These are phyloP conservation scores for Tephrocybe rancida DNA, from an alignment of 768 basidiomycete genomes.

Conservation along the genomic window DNA sequence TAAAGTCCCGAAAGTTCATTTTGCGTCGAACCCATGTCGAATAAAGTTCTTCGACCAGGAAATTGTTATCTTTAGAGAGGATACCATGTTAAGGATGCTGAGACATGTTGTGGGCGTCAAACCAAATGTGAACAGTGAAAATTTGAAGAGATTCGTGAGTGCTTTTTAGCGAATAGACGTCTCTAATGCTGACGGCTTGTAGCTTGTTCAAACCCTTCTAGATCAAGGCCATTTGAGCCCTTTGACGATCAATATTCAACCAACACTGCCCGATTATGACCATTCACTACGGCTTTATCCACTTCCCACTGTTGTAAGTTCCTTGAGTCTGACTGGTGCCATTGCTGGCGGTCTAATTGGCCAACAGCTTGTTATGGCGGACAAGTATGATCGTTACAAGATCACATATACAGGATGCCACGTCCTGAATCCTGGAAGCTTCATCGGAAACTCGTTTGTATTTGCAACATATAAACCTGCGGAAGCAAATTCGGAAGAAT, in stretches of 20 bases:
- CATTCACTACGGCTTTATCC: slow-evolving; percentile 93
- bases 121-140: slow-evolving; percentile 72
- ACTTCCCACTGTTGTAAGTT: slow-evolving; percentile 83
- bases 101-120: slow-evolving; percentile 91
- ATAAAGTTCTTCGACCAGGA: slow-evolving; percentile 96
- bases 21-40: slow-evolving; percentile 91
- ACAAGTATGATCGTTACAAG: slow-evolving; percentile 95
- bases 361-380: slow-evolving; percentile 92
- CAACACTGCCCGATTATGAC: slow-evolving; percentile 87
- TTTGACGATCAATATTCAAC: slow-evolving; percentile 80
- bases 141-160: slow-evolving; percentile 87
- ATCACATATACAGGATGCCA: slow-evolving; percentile 98
- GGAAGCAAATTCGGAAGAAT: slow-evolving; percentile 83
- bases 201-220: slow-evolving; percentile 96
- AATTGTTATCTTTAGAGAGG: slow-evolving; percentile 91
- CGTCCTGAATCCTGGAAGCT: slow-evolving; percentile 97
- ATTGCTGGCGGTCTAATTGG: too few species aligned
- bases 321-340: neutral
- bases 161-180: neutral
- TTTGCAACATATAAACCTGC: slow-evolving; percentile 94
- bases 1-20: slow-evolving; percentile 78
- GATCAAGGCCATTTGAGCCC: slow-evolving; percentile 97
- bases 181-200: slow-evolving; percentile 3
- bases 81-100: slow-evolving; percentile 92
- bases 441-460: slow-evolving; percentile 77